A percentile compares a stretch with the other conserved stretches of the same genome.
Evolutionary conservation across 495 filamentous ascomycete species (phyloP).

Genomic region (Penicillium macrosclerotiorum): DNA sequence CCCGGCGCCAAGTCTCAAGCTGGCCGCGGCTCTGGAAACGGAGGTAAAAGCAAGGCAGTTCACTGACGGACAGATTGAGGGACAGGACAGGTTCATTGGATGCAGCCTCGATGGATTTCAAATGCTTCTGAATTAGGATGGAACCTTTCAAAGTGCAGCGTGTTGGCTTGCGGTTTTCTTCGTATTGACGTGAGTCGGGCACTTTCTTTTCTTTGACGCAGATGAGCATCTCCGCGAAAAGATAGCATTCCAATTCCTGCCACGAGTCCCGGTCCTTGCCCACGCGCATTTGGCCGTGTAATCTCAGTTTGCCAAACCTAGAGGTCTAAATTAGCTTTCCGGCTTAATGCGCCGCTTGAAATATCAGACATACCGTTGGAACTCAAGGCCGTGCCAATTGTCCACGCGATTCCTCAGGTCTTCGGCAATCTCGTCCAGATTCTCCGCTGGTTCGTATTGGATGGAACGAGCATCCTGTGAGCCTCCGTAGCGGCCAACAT

Average conservation of each 20-base stretch:
- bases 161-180: slow-evolving; percentile 60
- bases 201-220: slow-evolving; percentile 97
- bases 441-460: slow-evolving; percentile 56
- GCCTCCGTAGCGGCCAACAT: slow-evolving; percentile 30
- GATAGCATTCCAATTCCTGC: slow-evolving; percentile 97
- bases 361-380: slow-evolving; percentile 51
- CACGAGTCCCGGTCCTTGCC: slow-evolving; percentile 96
- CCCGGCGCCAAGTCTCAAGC: slow-evolving; percentile 88
- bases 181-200: slow-evolving; percentile 54
- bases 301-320: slow-evolving; percentile 89
- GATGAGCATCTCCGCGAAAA: slow-evolving; percentile 99
- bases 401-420: slow-evolving; percentile 82
- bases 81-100: slow-evolving; percentile 82
- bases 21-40: slow-evolving; percentile 83
- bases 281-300: slow-evolving; percentile 89
- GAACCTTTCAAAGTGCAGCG: slow-evolving; percentile 94
- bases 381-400: slow-evolving; percentile 99
- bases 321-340: background rate
- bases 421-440: slow-evolving; percentile 81
- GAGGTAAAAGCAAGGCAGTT: slow-evolving; percentile 96
- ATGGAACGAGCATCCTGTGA: slow-evolving; percentile 30
- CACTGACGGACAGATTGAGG: slow-evolving; percentile 84
- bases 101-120: slow-evolving; percentile 80
- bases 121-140: slow-evolving; percentile 96
- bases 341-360: background rate